Evolutionary conservation across 2,329 filamentous ascomycete species (phyloP), one percentile per base, ranked within the genome.

Genomic region (Nemania sp.): DNA sequence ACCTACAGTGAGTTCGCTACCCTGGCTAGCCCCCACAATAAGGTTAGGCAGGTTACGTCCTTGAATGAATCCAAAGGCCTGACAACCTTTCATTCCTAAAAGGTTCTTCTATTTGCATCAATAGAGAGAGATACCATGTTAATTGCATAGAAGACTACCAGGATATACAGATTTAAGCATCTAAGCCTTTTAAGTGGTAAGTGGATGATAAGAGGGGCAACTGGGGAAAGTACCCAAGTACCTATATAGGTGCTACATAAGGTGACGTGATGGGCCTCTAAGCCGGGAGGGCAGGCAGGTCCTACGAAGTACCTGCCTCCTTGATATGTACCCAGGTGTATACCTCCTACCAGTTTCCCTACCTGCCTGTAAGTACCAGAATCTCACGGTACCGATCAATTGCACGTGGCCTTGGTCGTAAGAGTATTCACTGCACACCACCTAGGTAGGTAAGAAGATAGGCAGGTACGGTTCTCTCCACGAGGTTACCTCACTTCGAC

Each of bases 231-330:
- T 56, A 46, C 20, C 17, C 37, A 57, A 29, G 53, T 51, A n/a
- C n/a, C n/a, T n/a, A n/a, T n/a, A n/a, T n/a, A n/a, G n/a, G n/a
- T n/a, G n/a, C n/a, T n/a, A n/a, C n/a, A n/a, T n/a, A n/a, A n/a
- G n/a, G 60, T 63, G 60, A 63, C 60, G 60, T 63, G 60, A 60
- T 63, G 60, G 57, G 60, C 29, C 50, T 59, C 48, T 1, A 53
- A 55, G 43, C 51, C n/a, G n/a, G n/a, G n/a, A n/a, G n/a, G n/a
- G n/a, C n/a, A n/a, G n/a, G n/a, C n/a, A n/a, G n/a, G n/a, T n/a
- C n/a, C n/a, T n/a, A n/a, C n/a, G n/a, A n/a, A n/a, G n/a, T n/a
- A n/a, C n/a, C n/a, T n/a, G n/a, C n/a, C n/a, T n/a, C n/a, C n/a
- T n/a, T n/a, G n/a, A n/a, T n/a, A n/a, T n/a, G n/a, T n/a, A n/a